Conservation (phyloP, 106 monocot species). For the Dactylorhiza incarnata region DNA sequence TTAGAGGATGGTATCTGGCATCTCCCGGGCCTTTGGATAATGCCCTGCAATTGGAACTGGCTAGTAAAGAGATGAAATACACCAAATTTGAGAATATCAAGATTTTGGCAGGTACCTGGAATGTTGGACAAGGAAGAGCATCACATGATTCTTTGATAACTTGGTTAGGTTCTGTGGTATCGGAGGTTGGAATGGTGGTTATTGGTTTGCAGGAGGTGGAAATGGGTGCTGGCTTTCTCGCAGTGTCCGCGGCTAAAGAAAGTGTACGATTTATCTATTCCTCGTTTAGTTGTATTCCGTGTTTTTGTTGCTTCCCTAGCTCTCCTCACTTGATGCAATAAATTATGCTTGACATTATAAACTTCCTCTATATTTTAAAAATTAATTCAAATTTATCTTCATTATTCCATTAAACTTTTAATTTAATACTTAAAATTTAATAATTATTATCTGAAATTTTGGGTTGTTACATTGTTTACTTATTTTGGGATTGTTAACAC, state of each 20-base stretch:
- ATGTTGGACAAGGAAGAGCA: conserved; percentile 93
- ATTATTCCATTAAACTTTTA: too few relatives aligned
- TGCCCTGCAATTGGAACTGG: conserved; percentile 49
- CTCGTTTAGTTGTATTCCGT: too few relatives aligned
- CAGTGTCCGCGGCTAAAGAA: conserved; percentile 93
- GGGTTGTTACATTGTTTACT: too few relatives aligned
- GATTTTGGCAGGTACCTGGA: conserved; percentile 86
- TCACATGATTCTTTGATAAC: conserved; percentile 74
- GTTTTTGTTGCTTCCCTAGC: too few relatives aligned
- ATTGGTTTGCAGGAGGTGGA: conserved; percentile 96
- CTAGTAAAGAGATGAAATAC: conserved; percentile 41
- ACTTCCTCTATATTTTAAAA: too few relatives aligned
- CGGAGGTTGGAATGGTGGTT: conserved; percentile 73
- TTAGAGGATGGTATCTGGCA: conserved; percentile 77
- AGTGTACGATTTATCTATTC: conserved; percentile 40
- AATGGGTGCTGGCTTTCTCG: conserved; percentile 97
- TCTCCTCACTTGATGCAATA: too few relatives aligned
- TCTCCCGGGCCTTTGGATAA: conserved; percentile 72
- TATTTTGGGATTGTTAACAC: too few relatives aligned
- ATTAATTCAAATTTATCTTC: too few relatives aligned
- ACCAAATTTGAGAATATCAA: conserved; percentile 65
- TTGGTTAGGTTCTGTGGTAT: conserved; percentile 65
- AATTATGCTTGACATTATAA: too few relatives aligned
- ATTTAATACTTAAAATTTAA: too few relatives aligned
- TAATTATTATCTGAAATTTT: too few relatives aligned